phyloP scores from a whole-genome alignment of 2,329 filamentous ascomycete species.

The Colletotrichum brevisporum region DNA sequence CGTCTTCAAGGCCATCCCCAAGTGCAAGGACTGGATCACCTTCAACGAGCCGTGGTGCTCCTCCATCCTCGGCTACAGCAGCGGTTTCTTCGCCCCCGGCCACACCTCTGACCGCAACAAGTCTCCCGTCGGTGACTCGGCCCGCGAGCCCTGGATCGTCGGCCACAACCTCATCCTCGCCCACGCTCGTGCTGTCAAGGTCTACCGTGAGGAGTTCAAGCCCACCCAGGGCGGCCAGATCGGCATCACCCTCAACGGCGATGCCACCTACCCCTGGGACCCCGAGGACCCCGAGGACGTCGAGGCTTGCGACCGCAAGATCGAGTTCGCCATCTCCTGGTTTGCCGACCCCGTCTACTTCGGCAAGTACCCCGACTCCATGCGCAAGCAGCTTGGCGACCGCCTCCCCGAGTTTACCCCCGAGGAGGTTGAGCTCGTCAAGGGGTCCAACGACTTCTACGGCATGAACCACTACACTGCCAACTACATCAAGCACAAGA shows the following conservation, averaged over 20 bases:
- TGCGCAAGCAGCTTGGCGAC: slow-evolving; percentile 84
- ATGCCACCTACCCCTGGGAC: slow-evolving; percentile 88
- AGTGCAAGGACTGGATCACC: slow-evolving; percentile 90
- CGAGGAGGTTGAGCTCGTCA: slow-evolving; percentile 80
- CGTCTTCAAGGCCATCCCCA: slow-evolving; percentile 80
- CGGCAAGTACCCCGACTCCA: slow-evolving; percentile 86
- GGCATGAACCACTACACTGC: slow-evolving; percentile 96
- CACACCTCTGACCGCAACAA: slow-evolving; percentile 81
- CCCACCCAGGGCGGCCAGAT: slow-evolving; percentile 80
- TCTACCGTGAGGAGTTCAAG: slow-evolving; percentile 88
- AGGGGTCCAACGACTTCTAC: slow-evolving; percentile 93
- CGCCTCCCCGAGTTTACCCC: slow-evolving; percentile 81
- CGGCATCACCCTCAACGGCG: slow-evolving; percentile 89
- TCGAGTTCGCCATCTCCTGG: slow-evolving; percentile 91
- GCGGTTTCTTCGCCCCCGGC: slow-evolving; percentile 85
- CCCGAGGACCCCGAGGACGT: slow-evolving; percentile 80
- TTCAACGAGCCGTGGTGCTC: slow-evolving; percentile 94
- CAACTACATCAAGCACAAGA: slow-evolving; percentile 85
- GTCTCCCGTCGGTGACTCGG: slow-evolving; percentile 79
- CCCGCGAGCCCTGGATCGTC: slow-evolving; percentile 84
- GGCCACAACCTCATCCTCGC: slow-evolving; percentile 86
- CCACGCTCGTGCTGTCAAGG: slow-evolving; percentile 84
- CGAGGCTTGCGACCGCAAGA: slow-evolving; percentile 83
- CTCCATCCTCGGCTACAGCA: slow-evolving; percentile 83
- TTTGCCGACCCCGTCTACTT: slow-evolving; percentile 91